Evolutionary conservation across 2,329 filamentous ascomycete species (phyloP), one percentile per base, ranked within the genome.

Genomic region (Exophiala lecanii-corni): DNA sequence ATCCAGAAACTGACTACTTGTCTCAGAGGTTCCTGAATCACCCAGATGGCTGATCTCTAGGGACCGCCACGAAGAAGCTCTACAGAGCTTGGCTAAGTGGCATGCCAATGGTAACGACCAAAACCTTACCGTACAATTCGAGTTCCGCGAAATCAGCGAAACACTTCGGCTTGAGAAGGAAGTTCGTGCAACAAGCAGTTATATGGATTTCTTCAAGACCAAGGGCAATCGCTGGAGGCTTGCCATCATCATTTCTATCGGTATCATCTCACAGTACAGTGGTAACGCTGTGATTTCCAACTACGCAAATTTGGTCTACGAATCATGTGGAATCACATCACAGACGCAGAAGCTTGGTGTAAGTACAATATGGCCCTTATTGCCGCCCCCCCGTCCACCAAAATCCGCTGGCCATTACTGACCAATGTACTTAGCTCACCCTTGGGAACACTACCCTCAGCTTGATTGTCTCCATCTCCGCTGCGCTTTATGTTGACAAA

Each of bases 161-260:
- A 82, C 83, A 19, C 68, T 86, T 45, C 78, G 83, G 60, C 86
- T 81, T 57, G 83, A 86, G 65, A 82, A 82, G 55, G 81, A 86
- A 61, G 77, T 78, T 23, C 79, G 83, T 56, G 76, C 76, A 6
- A 68, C 70, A 43, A 73, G 71, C 17, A 82, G 4, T 82, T 81
- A 31, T 18, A 9, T 40, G 3, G 45, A 48, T 21, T 45, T 49
- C 16, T n/a, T 50, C 38, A 45, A 38, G 13, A 55, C 54, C 2
- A 50, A 52, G 10, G 55, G 54, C 3, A 59, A 59, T 36, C 45
- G 56, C 9, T 51, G 54, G 19, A 50, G 55, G 6, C 56, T 57
- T 4, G 47, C 58, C 13, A 55, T 60, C 26, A 46, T 56, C 2
- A 37, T 57, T 12, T 50, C 51, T 18, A 39, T 60, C 3, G 54